Evolutionary conservation across 75 land plant species (phyloP).

Genomic region (Picea sitchensis): DNA sequence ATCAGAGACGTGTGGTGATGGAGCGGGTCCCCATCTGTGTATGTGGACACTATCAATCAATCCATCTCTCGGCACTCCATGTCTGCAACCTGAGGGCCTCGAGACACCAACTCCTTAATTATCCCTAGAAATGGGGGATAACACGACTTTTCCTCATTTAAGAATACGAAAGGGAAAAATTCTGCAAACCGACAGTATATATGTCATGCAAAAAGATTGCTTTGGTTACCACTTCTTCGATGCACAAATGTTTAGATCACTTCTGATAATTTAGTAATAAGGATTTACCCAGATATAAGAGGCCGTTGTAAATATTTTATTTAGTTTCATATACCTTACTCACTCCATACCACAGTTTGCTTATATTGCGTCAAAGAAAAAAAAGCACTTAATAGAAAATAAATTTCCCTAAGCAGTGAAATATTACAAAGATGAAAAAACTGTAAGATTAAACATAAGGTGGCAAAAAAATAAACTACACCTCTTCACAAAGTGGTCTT

Average conservation of each 20-base stretch:
- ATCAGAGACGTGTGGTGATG: no score
- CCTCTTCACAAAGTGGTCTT: conserved; percentile 84
- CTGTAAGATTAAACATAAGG: neutral
- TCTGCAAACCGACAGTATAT: neutral
- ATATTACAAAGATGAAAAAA: neutral
- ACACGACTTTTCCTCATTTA: neutral
- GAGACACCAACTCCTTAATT: no score
- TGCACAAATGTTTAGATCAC: neutral
- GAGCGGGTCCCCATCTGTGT: no score
- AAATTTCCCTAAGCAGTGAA: neutral
- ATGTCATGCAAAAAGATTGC: neutral
- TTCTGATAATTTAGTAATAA: neutral
- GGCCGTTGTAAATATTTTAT: neutral
- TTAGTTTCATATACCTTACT: neutral
- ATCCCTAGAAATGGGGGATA: no score
- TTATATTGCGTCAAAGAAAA: no score
- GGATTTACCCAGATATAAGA: neutral
- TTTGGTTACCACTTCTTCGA: neutral
- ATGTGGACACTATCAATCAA: no score
- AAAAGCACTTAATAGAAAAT: neutral
- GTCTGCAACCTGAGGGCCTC: no score
- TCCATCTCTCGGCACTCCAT: no score
- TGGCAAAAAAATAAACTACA: neutral
- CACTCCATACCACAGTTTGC: neutral
- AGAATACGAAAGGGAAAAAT: neutral